Evolutionary conservation across 371 early-diverging fungal species (phyloP), one percentile per base, ranked within the genome.

Genomic region (Gilbertella persicaria): DNA sequence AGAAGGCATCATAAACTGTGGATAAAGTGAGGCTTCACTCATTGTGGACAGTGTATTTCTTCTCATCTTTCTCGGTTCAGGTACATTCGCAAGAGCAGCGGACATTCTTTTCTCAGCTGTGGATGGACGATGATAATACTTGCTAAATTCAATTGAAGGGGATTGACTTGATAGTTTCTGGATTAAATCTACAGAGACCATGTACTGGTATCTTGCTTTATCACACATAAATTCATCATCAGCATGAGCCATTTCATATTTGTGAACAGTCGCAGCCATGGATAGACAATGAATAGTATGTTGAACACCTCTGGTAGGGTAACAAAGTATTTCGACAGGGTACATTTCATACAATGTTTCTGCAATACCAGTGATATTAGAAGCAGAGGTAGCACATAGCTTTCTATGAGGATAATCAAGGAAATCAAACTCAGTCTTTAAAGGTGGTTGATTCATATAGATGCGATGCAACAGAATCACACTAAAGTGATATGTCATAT

Each of bases 381-480:
- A 70, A 14, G 79, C 79, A 7, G 79, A 72, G 1, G 58, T 24
- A 7, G 68, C 66, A 48, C 79, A 75, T 10, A 75, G 46, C 8
- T 54, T 52, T 16, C 57, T 61, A 41, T 77, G 78, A 14, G 50
- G 65, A 28, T 67, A 77, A 4, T 67, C 29, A 16, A 55, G 21
- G 39, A 67, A 62, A n/a, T 55, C 38, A 23, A 54, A 36, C 19
- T 63, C 60, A 1, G 64, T 60, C 8, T 54, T 50, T 2, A 64
- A 65, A 7, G 68, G 45, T 5, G 68, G 70, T n/a, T 58, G 48
- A 5, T 54, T 51, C 8, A 78, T 71, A 58, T 83, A 89, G 5
- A 88, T 90, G 5, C 91, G 87, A 59, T 95, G 93, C 6, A 95
- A 75, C 23, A 93, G 53, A 55, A 92, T 88, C 46, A 89, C 56